Evolutionary conservation across 2,329 filamentous ascomycete species (phyloP).

Genomic region (Monilinia vaccinii-corymbosi): DNA sequence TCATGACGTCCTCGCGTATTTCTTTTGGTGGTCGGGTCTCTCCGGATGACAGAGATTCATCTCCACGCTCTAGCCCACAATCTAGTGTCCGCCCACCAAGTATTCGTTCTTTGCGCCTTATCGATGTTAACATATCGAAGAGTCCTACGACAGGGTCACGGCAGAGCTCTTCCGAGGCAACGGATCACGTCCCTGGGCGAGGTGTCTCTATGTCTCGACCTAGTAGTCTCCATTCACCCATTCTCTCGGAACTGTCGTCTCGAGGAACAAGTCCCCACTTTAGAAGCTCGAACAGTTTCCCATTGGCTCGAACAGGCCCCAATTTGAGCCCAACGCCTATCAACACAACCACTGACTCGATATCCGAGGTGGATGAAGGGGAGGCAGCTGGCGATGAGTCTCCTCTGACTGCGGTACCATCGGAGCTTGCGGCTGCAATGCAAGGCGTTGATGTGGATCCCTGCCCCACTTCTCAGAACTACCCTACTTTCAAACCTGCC

Average conservation of each 20-base stretch:
- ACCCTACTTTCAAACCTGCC: not conserved
- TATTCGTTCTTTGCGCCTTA: constrained; percentile 28
- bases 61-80: constrained; percentile 17
- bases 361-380: constrained; percentile 27
- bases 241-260: constrained; percentile 17
- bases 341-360: constrained; percentile 21
- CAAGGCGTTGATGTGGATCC: constrained; percentile 21
- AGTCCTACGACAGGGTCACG: constrained; percentile 20
- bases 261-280: constrained; percentile 21
- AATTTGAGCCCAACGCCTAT: constrained; percentile 15
- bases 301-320: constrained; percentile 20
- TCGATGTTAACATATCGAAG: constrained; percentile 25
- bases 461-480: constrained; percentile 12
- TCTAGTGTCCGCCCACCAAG: constrained; percentile 26
- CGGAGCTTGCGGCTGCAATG: constrained; percentile 23
- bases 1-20: constrained; percentile 30
- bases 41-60: constrained; percentile 20
- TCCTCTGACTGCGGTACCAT: constrained; percentile 17
- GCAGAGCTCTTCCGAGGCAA: constrained; percentile 16
- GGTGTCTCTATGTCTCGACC: constrained; percentile 17
- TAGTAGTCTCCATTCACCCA: constrained; percentile 19
- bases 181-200: constrained; percentile 16
- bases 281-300: constrained; percentile 19
- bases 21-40: constrained; percentile 25
- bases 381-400: constrained; percentile 12